phyloP scores from a whole-genome alignment of 345 rosid genomes.

The Diplotaxis tenuifolia region DNA sequence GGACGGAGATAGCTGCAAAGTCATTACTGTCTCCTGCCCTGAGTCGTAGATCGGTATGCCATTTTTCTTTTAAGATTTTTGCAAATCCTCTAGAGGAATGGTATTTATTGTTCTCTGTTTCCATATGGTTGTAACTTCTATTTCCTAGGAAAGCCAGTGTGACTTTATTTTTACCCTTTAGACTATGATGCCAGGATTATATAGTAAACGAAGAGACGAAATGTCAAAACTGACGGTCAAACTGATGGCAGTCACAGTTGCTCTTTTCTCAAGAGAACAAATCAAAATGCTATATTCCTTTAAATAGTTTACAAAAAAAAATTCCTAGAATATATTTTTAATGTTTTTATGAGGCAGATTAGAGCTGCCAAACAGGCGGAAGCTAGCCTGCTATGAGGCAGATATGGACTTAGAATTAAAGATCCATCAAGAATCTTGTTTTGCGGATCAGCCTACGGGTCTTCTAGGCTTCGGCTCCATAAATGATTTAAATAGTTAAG shows the following conservation, averaged over 20 bases:
- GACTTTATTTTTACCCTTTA: too few relatives aligned
- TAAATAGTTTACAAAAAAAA: too few relatives aligned
- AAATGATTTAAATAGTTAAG: too few relatives aligned
- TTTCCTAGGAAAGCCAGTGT: neutral
- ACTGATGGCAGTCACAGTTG: too few relatives aligned
- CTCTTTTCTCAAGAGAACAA: too few relatives aligned
- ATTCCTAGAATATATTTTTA: too few relatives aligned
- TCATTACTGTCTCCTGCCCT: conserved; percentile 18
- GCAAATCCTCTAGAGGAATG: neutral
- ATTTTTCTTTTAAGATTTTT: neutral
- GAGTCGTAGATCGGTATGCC: neutral
- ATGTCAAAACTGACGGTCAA: neutral
- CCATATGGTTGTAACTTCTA: neutral
- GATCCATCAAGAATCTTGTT: neutral
- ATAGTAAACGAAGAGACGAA: neutral
- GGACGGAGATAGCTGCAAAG: neutral
- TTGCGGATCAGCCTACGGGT: too few relatives aligned
- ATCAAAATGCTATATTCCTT: too few relatives aligned
- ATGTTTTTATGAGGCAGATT: too few relatives aligned
- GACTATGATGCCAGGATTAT: neutral
- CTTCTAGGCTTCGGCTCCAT: too few relatives aligned
- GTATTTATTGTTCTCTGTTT: neutral
- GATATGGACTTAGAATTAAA: neutral
- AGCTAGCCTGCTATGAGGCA: neutral
- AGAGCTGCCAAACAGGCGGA: too few relatives aligned